Percentiles rank a stretch among this genome's conserved stretches.
phyloP scores from a whole-genome alignment of 352 stramenopile genomes.

The Phytophthora boehmeriae region DNA sequence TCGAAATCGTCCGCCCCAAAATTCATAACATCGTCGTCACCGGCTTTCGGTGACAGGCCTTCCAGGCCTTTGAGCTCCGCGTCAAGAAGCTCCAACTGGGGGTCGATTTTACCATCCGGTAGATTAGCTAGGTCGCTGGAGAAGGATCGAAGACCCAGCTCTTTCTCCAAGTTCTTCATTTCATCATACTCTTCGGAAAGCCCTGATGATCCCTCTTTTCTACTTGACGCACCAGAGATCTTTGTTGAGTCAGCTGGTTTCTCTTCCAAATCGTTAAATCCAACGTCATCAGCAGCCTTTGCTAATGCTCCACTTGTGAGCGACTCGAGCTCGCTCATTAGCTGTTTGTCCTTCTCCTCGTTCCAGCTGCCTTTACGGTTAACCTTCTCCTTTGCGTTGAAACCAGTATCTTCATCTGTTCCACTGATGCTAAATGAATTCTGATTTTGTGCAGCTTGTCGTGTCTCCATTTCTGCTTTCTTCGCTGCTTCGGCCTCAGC shows the following conservation, averaged over 20 bases:
- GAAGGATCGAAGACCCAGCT: constrained; percentile 74
- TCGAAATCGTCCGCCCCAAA: constrained; percentile 90
- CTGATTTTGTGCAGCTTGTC: constrained; percentile 37
- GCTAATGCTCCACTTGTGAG: constrained; percentile 62
- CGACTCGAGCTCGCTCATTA: constrained; percentile 88
- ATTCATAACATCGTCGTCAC: constrained; percentile 79
- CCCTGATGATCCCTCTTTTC: constrained; percentile 44
- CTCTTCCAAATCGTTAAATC: constrained; percentile 41
- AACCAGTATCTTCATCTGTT: constrained; percentile 59
- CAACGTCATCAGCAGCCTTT: constrained; percentile 43
- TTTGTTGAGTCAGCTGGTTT: constrained; percentile 35
- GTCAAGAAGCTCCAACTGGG: constrained; percentile 73
- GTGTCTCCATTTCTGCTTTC: constrained; percentile 46
- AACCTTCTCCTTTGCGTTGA: constrained; percentile 36
- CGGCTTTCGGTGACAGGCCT: constrained; percentile 52
- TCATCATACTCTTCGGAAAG: constrained; percentile 80
- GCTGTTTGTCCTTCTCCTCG: constrained; percentile 85
- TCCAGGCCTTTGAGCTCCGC: constrained; percentile 75
- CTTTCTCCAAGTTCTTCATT: constrained; percentile 84
- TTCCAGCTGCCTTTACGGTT: constrained; percentile 83
- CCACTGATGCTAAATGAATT: constrained; percentile 82
- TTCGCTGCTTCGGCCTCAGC: constrained; percentile 34
- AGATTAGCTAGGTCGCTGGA: constrained; percentile 52
- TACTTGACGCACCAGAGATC: constrained; percentile 8
- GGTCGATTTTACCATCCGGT: constrained; percentile 58